Percentiles rank a stretch among this genome's conserved stretches.
phyloP scores from a whole-genome alignment of 1,284 basidiomycete species.

The Malassezia japonica region DNA sequence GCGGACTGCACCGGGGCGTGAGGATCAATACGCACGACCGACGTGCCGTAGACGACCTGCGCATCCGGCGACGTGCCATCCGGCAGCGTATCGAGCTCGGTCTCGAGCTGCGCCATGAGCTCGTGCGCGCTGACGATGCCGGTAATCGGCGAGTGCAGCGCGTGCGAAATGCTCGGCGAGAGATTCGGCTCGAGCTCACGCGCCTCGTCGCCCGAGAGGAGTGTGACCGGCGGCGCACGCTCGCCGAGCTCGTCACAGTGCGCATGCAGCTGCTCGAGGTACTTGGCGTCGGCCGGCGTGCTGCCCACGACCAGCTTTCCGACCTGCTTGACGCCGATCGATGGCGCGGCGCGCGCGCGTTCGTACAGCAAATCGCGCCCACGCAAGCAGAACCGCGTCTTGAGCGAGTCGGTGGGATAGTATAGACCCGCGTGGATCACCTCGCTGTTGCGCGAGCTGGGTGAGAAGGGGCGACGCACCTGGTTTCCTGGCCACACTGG shows the following conservation, averaged over 20 bases:
- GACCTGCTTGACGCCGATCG: slow-evolving; percentile 65
- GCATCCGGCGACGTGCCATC: slow-evolving; percentile 53
- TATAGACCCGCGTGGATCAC: slow-evolving; percentile 70
- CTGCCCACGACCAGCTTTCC: slow-evolving; percentile 58
- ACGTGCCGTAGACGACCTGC: slow-evolving; percentile 69
- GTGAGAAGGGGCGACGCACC: not conserved
- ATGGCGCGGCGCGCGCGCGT: slow-evolving; percentile 49
- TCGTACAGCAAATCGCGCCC: slow-evolving; percentile 77
- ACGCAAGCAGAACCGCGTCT: slow-evolving; percentile 74
- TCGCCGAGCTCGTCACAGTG: slow-evolving; percentile 25
- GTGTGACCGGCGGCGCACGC: slow-evolving; percentile 52
- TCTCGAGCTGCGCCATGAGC: slow-evolving; percentile 65
- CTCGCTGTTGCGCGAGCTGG: slow-evolving; percentile 75
- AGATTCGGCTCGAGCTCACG: slow-evolving; percentile 72
- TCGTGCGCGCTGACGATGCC: slow-evolving; percentile 84
- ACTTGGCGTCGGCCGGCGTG: slow-evolving; percentile 18
- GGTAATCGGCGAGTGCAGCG: slow-evolving; percentile 73
- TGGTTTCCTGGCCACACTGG: slow-evolving; percentile 36
- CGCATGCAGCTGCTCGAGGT: slow-evolving; percentile 26
- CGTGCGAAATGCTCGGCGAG: slow-evolving; percentile 60
- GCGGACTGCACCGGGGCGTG: slow-evolving; percentile 12
- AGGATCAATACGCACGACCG: slow-evolving; percentile 80
- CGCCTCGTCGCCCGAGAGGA: slow-evolving; percentile 66
- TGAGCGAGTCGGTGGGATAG: slow-evolving; percentile 75
- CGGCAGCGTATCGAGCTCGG: slow-evolving; percentile 58